Evolutionary conservation across 75 land plant species (phyloP).

Genomic region (Ceratopteris richardii): DNA sequence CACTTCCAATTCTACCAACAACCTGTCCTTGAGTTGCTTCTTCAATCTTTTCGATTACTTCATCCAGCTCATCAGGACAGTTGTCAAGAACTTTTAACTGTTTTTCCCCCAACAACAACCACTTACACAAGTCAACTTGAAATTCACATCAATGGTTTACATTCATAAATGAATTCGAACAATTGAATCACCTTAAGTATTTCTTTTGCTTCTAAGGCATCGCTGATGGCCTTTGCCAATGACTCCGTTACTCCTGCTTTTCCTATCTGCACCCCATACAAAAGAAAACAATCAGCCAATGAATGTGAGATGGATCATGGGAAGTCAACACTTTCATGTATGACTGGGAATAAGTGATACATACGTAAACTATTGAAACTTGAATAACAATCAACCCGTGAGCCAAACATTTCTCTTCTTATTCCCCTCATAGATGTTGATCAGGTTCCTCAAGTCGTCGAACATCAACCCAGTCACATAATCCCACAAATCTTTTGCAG

Average conservation of each 20-base stretch:
- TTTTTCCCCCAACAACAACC: no score
- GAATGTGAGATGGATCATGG: no score
- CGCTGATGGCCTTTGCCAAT: constrained; percentile 14
- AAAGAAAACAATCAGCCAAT: no score
- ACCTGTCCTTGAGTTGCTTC: constrained; percentile 16
- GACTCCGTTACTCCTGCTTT: constrained; percentile 19
- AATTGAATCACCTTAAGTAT: constrained; percentile 14
- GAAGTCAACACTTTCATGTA: no score
- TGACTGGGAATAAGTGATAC: no score
- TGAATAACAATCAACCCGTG: no score
- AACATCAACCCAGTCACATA: no score
- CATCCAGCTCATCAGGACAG: constrained; percentile 7
- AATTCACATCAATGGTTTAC: background rate
- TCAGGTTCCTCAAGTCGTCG: no score
- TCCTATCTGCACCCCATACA: constrained; percentile 28
- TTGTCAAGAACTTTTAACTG: constrained; percentile 25
- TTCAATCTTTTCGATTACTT: constrained; percentile 9
- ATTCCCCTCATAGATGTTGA: no score
- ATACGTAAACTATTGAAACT: no score
- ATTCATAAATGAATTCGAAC: background rate
- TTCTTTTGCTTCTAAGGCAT: constrained; percentile 28
- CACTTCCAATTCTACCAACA: constrained; percentile 22
- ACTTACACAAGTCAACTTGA: background rate
- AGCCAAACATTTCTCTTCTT: no score
- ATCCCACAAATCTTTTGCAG: no score